A percentile compares a stretch with the other conserved stretches of the same genome.
phyloP scores from a whole-genome alignment of 106 monocot species.

The Allium sativum region DNA sequence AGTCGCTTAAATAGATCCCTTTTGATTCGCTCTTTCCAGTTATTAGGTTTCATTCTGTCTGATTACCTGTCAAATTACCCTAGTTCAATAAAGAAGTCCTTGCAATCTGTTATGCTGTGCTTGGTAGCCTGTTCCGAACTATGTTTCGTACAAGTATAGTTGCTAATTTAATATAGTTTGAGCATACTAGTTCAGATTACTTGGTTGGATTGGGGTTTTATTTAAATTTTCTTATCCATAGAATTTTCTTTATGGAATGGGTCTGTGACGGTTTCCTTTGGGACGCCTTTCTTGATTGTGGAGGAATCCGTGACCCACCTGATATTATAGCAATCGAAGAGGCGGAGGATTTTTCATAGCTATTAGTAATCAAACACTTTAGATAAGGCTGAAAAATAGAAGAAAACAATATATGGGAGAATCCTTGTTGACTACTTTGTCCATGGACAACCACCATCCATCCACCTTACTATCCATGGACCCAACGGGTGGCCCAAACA shows the following conservation, averaged over 20 bases:
- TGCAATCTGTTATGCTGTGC: not conserved
- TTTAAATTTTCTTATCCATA: slow-evolving; percentile 10
- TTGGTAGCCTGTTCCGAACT: slow-evolving; percentile 2
- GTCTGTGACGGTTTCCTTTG: slow-evolving; percentile 33
- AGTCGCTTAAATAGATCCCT: too few relatives aligned
- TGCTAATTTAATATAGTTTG: too few relatives aligned
- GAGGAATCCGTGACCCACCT: slow-evolving; percentile 33
- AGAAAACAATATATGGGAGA: slow-evolving; percentile 23
- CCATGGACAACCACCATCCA: slow-evolving; percentile 43
- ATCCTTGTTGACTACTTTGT: slow-evolving; percentile 34
- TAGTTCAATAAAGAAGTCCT: too few relatives aligned
- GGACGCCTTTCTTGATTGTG: slow-evolving; percentile 43
- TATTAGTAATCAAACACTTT: not conserved
- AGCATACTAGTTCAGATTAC: not conserved
- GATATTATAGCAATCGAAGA: slow-evolving; percentile 19
- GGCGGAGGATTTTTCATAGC: not conserved
- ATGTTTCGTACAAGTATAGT: not conserved
- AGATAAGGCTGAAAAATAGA: not conserved
- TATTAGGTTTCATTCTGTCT: too few relatives aligned
- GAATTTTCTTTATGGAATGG: slow-evolving; percentile 39
- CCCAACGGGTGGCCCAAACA: slow-evolving; percentile 12
- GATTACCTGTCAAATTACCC: too few relatives aligned
- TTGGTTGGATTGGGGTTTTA: slow-evolving; percentile 11
- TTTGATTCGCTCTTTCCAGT: not conserved
- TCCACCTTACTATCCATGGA: slow-evolving; percentile 34